Evolutionary conservation across 257 asterid genomes (phyloP), one percentile per base, ranked within the genome.

Genomic region (Thymus mandschuricus): DNA sequence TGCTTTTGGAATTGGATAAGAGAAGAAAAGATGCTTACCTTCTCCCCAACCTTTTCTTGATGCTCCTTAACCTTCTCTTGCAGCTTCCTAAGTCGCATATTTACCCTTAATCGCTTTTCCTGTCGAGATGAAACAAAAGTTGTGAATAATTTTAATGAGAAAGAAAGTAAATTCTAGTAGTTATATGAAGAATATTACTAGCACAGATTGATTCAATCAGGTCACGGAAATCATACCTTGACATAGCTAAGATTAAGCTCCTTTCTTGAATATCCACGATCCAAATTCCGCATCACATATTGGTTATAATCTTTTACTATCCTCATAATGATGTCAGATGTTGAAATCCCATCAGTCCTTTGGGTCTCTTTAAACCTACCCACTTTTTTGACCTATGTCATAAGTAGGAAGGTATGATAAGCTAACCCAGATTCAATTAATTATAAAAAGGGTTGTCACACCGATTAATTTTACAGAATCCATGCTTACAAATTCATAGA

Each of bases 1-100:
- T 62, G 45, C 58, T 51, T 51, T 11, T 41, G 45, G 55, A 68
- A 58, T 4, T 59, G 29, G 9, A 68, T 33, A n/a, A 27, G 6
- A 33, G 34, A 29, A 33, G 61, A 68, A 45, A 60, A 60, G 8
- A 70, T 56, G 61, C 3, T 61, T 78, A 85, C 94, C 94, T 85
- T 87, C 84, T 87, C 91, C 69, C 90, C 95, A 69, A 88, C 95
- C 76, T 86, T 88, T 72, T 86, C 95, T 81, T 88, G 95, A 70
- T 88, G 95, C 81, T 88, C 89, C 81, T 88, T 88, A 49, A 88
- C 89, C 73, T 84, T 88, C 75, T 88, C 95, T 71, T 86, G 95
- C 71, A 88, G 81, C 86, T 88, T 84, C 81, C 80, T 81, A 60
- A 88, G 81, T 50, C 90, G 73, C 95, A 88, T 88, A 71, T 86